Evolutionary conservation across 371 early-diverging fungal genomes (phyloP).

Genomic region (Mortierella sp.): DNA sequence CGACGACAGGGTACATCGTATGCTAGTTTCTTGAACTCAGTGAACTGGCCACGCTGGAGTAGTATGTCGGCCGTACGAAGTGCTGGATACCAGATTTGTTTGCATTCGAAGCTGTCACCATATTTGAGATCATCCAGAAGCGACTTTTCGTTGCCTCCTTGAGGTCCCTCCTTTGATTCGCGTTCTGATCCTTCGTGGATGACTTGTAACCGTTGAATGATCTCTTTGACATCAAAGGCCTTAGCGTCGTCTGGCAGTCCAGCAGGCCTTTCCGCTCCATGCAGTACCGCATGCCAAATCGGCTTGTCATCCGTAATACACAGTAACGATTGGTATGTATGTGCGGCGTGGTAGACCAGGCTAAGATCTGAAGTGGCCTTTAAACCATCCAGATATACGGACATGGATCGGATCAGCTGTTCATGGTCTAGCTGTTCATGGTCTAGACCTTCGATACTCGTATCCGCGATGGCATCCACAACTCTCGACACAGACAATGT

Average conservation of each 20-base stretch:
- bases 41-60: neutral
- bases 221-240: neutral
- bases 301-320: conserved; percentile 3
- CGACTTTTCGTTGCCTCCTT: no score
- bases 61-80: conserved; percentile 5
- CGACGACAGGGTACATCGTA: no score
- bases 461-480: no score
- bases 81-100: conserved; percentile 8
- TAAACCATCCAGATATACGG: neutral
- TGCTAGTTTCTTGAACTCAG: no score
- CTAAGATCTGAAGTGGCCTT: neutral
- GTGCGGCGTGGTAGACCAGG: conserved; percentile 5
- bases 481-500: no score
- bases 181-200: no score
- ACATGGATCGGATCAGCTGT: neutral
- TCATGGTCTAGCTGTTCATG: neutral
- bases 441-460: neutral
- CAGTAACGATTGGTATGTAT: conserved; percentile 5
- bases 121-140: no score
- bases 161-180: neutral
- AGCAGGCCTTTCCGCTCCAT: no score
- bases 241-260: neutral
- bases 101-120: neutral
- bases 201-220: no score
- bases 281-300: neutral